These are phyloP conservation scores for Cladosporium sp. DNA, from an alignment of 2,329 filamentous ascomycete species.

Conservation along the genomic window DNA sequence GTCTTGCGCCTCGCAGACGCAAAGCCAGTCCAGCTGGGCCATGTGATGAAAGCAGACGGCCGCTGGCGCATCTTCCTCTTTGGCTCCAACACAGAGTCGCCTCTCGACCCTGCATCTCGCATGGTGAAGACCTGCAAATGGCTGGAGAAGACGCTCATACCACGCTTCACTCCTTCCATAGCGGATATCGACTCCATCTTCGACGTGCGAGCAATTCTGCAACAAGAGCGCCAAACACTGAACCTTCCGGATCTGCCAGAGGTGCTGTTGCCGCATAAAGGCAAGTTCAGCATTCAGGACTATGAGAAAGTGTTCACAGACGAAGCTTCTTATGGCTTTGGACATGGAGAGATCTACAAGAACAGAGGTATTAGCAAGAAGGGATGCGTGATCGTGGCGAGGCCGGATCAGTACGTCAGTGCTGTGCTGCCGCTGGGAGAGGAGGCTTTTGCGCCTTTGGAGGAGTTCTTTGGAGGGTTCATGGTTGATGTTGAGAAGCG, in stretches of 20 bases:
- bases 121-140: slow-evolving; percentile 30
- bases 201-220: slow-evolving; percentile 50
- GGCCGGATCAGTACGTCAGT: slow-evolving; percentile 69
- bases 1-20: slow-evolving; percentile 39
- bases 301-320: slow-evolving; percentile 51
- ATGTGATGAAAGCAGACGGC: slow-evolving; percentile 39
- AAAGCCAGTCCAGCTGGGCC: slow-evolving; percentile 39
- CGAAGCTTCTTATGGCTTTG: slow-evolving; percentile 45
- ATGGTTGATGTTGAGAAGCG: slow-evolving; percentile 25
- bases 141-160: slow-evolving; percentile 29
- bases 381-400: slow-evolving; percentile 61
- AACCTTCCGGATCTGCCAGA: slow-evolving; percentile 44
- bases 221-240: slow-evolving; percentile 33
- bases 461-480: slow-evolving; percentile 36
- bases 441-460: slow-evolving; percentile 27
- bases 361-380: slow-evolving; percentile 60
- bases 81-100: slow-evolving; percentile 26
- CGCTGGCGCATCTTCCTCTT: slow-evolving; percentile 40
- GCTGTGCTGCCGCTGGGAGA: slow-evolving; percentile 35
- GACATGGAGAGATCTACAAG: slow-evolving; percentile 50
- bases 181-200: slow-evolving; percentile 53
- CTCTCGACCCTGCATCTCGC: slow-evolving; percentile 27
- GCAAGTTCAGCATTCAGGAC: slow-evolving; percentile 38
- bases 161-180: slow-evolving; percentile 42
- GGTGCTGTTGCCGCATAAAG: slow-evolving; percentile 48